Base-by-base conservation (phyloP, 106 monocot genomes). In the Dioscorea alata region DNA sequence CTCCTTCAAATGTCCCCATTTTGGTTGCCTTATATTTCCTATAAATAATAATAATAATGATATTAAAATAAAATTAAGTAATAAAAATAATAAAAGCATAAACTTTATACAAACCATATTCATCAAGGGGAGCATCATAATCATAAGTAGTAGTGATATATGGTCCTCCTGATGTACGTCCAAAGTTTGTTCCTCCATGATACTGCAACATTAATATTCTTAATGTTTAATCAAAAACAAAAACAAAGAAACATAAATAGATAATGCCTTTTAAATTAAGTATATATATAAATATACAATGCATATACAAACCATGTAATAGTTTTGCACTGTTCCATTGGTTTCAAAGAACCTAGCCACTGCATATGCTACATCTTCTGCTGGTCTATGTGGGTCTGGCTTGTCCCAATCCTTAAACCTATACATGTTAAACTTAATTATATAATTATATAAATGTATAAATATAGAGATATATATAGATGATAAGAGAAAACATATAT, bases 121-220 rank as follows among this genome's bases (percentile, higher is more conserved):
- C 90, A 77, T 91, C 90, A 12, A 91, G 73, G 32, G 84, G 83
- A 65, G 87, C 83, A 79, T 90, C 87, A 35, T 84, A 90, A 59
- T 90, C 90, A 59, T 90, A 90, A 4, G 78, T 58, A 50, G 90
- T 90, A 17, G 76, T 81, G 69, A 91, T 82, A 34, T 91, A 91
- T 50, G 90, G 90, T 12, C 90, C 90, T 42, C 89, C 89, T 8
- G 81, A 18, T 4, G 84, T 66, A 10, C 84, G 84, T 0, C 81
- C 90, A 49, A 91, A 87, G 57, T 91, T 91, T 12, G 90, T 91
- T 56, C 90, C 90, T 58, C 90, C 87, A 68, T 91, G 87, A 70
- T 87, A 91, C 90, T 86, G 17, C 22, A 23, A 18, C 16, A 16
- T 53, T 66, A 10, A 3, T 28, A 28, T 3, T 28, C 28, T 42